phyloP scores from a whole-genome alignment of 2,329 filamentous ascomycete genomes.

The Penicillium glabrum region DNA sequence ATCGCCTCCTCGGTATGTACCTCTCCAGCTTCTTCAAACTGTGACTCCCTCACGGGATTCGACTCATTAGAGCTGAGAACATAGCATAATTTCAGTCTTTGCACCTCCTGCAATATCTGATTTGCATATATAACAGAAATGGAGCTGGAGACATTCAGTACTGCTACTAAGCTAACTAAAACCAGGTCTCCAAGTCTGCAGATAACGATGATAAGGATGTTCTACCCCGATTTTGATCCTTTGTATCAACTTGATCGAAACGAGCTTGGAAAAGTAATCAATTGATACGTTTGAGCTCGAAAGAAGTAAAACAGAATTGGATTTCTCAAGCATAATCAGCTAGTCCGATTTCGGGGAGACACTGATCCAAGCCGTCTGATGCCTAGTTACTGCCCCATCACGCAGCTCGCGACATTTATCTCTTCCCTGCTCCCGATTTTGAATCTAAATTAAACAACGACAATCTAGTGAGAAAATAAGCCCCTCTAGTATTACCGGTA shows the following conservation, averaged over 20 bases:
- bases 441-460: background rate
- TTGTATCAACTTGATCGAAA: no score
- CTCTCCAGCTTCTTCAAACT: background rate
- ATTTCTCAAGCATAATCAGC: background rate
- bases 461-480: background rate
- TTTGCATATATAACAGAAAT: background rate
- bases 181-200: no score
- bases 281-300: background rate
- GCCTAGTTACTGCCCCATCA: background rate
- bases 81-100: background rate
- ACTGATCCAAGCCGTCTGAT: background rate
- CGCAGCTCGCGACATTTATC: background rate
- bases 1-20: background rate
- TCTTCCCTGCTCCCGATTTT: background rate
- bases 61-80: background rate
- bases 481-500: background rate
- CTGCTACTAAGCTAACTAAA: no score
- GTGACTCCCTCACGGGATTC: background rate
- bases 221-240: no score
- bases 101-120: background rate
- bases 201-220: no score
- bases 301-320: background rate
- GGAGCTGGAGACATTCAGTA: no score
- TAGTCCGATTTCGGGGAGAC: background rate
- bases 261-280: no score